phyloP scores from a whole-genome alignment of 148 eudicot genomes.

The Rhododendron williamsianum region DNA sequence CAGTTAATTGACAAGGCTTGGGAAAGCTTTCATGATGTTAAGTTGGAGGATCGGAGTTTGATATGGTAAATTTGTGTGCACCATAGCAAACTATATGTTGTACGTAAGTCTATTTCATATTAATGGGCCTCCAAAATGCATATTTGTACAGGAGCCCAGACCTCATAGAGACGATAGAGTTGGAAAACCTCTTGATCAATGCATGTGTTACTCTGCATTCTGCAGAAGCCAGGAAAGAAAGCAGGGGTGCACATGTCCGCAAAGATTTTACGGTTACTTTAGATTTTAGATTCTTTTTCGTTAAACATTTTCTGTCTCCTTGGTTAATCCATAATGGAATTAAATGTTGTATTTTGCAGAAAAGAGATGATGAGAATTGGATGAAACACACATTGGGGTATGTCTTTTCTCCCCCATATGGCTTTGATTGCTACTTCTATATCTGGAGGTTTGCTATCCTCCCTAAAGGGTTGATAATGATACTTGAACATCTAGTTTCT shows the following conservation, averaged over 20 bases:
- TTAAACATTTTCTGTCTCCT: not conserved
- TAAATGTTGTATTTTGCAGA: slow-evolving; percentile 42
- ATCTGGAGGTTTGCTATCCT: not conserved
- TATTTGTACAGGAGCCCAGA: slow-evolving; percentile 76
- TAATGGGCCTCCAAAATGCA: not conserved
- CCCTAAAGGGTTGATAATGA: not conserved
- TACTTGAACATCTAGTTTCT: not conserved
- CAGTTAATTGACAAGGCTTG: slow-evolving; percentile 77
- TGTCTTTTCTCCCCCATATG: slow-evolving; percentile 1
- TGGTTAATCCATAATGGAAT: slow-evolving; percentile 1
- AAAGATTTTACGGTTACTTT: slow-evolving; percentile 82
- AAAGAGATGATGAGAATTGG: slow-evolving; percentile 88
- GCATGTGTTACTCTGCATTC: slow-evolving; percentile 98
- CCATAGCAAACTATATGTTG: not conserved
- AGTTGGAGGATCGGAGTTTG: slow-evolving; percentile 79
- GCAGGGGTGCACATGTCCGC: slow-evolving; percentile 95
- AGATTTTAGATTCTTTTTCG: slow-evolving; percentile 11
- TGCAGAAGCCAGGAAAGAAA: slow-evolving; percentile 98
- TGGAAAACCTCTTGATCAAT: slow-evolving; percentile 90
- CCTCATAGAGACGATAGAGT: slow-evolving; percentile 91
- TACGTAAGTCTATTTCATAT: not conserved
- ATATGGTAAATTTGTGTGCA: slow-evolving; percentile 55
- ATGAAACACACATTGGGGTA: slow-evolving; percentile 95
- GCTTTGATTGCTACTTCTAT: not conserved
- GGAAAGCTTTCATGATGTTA: slow-evolving; percentile 92